These are phyloP conservation scores for Amyloporia xantha DNA, from an alignment of 768 basidiomycete genomes.

Conservation along the genomic window DNA sequence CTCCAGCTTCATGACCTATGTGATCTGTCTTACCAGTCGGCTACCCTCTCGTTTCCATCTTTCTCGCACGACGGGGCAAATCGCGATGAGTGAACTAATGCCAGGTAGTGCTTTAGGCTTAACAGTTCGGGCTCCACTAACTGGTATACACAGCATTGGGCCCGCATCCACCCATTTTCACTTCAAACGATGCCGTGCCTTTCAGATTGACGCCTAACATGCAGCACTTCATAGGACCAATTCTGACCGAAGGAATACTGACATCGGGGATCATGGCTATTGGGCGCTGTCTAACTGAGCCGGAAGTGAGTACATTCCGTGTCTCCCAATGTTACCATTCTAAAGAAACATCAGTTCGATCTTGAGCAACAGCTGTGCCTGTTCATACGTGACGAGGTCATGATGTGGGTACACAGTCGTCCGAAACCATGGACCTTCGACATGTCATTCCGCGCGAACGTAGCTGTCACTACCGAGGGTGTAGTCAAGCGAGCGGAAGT, in stretches of 20 bases:
- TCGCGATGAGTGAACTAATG: constrained; percentile 89
- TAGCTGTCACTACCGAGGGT: constrained; percentile 55
- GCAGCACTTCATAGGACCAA: constrained; percentile 85
- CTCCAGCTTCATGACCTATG: constrained; percentile 87
- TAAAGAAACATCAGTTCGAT: constrained; percentile 54
- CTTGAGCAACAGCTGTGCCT: constrained; percentile 88
- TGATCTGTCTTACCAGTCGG: constrained; percentile 78
- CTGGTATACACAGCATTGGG: no score
- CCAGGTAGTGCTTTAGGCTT: constrained; percentile 46
- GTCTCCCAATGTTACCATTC: background rate
- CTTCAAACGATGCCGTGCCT: constrained; percentile 82
- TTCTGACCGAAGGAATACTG: constrained; percentile 85
- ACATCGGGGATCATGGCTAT: constrained; percentile 87
- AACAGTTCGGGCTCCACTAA: no score
- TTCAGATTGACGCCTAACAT: constrained; percentile 98
- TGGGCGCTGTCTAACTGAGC: constrained; percentile 82
- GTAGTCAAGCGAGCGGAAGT: constrained; percentile 76
- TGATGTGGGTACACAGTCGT: constrained; percentile 56
- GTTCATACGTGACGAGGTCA: constrained; percentile 90
- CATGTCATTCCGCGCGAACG: constrained; percentile 45
- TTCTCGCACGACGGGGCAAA: constrained; percentile 81
- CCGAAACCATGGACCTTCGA: constrained; percentile 55
- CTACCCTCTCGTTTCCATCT: constrained; percentile 81
- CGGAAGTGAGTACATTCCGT: constrained; percentile 56
- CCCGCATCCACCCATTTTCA: no score